phyloP scores from a whole-genome alignment of 192 early-diverging fungal genomes.

The Mortierella antarctica region DNA sequence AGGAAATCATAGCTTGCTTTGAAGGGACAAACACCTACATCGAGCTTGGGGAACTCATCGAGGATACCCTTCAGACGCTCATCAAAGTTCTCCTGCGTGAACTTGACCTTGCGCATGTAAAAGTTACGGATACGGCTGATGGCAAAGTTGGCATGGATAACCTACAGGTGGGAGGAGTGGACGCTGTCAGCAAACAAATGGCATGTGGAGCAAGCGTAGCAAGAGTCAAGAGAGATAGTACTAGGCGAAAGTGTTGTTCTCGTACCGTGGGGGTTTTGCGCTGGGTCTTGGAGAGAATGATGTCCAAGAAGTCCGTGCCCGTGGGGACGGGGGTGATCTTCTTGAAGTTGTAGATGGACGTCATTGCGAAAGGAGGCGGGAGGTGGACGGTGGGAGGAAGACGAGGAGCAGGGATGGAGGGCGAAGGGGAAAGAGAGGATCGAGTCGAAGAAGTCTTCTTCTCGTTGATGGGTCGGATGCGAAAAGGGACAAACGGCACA shows the following conservation, averaged over 20 bases:
- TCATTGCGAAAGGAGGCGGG: neutral
- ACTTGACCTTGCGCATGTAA: conserved; percentile 99
- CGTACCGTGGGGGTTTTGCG: conserved; percentile 91
- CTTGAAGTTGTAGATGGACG: conserved; percentile 96
- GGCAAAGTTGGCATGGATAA: conserved; percentile 97
- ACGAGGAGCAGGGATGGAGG: neutral
- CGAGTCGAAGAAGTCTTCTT: neutral
- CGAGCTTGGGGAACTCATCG: conserved; percentile 97
- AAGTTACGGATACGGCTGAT: conserved; percentile 97
- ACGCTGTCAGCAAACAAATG: neutral
- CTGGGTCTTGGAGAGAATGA: conserved; percentile 97
- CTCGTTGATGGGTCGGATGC: too few species aligned
- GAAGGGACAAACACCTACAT: conserved; percentile 65
- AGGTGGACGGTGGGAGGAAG: neutral
- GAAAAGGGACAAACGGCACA: conserved; percentile 6
- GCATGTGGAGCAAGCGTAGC: neutral
- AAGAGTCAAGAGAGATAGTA: neutral
- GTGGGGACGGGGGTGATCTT: conserved; percentile 95
- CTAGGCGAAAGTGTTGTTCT: conserved; percentile 54
- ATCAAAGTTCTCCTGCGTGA: conserved; percentile 96
- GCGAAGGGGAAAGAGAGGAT: too few species aligned
- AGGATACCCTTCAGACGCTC: conserved; percentile 96
- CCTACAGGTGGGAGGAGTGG: conserved; percentile 2
- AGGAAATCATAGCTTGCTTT: neutral
- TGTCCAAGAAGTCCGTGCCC: conserved; percentile 95